A percentile compares a stretch with the other conserved stretches of the same genome.
Conservation (phyloP, 1,139 yeast genomes). For the Pichia sp. region DNA sequence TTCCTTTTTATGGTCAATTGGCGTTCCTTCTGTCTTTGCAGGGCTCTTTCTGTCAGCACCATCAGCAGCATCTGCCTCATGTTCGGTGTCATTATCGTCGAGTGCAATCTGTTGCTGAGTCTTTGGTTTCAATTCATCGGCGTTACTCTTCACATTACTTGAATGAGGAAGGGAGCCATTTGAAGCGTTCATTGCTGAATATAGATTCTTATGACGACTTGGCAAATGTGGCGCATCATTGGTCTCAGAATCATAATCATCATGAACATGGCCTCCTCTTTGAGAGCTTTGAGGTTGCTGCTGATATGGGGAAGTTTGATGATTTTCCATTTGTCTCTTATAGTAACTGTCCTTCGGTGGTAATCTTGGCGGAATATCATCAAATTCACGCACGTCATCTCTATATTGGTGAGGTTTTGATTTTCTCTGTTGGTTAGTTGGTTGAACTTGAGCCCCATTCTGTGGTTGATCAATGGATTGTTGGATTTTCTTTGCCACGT, state of each 20-base stretch:
- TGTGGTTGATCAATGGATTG: constrained; percentile 20
- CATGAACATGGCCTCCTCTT: neutral
- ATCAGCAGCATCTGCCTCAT: constrained; percentile 3
- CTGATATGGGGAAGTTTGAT: no score
- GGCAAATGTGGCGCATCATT: constrained; percentile 9
- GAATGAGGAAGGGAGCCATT: constrained; percentile 2
- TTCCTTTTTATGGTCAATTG: neutral
- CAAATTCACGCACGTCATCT: no score
- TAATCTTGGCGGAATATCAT: no score
- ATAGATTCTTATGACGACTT: constrained; percentile 3
- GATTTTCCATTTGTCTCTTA: no score
- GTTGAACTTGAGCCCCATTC: neutral
- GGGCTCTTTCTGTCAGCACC: constrained; percentile 10
- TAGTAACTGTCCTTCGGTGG: no score
- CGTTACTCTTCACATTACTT: neutral
- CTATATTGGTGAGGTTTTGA: neutral
- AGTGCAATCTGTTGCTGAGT: neutral
- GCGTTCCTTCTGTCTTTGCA: neutral
- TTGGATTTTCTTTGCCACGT: constrained; percentile 52
- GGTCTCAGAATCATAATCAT: constrained; percentile 1
- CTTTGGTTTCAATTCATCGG: no score
- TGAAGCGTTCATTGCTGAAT: constrained; percentile 8
- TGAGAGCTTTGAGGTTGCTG: constrained; percentile 1
- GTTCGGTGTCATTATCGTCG: neutral
- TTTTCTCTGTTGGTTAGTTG: neutral